Evolutionary conservation across 306 rosid genomes (phyloP).

Genomic region (Inga laurina): DNA sequence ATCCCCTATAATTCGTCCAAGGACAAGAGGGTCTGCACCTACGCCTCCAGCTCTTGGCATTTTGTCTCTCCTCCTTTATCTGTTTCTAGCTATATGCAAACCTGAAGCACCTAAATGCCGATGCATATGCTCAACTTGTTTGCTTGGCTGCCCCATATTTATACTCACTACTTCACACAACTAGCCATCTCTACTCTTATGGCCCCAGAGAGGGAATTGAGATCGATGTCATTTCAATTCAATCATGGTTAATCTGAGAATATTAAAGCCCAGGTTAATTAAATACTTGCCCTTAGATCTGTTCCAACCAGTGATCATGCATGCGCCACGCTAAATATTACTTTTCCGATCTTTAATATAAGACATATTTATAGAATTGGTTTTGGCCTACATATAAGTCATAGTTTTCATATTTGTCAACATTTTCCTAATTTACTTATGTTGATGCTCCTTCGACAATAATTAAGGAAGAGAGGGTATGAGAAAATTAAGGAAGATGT

Average conservation of each 20-base stretch:
- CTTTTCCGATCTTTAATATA: too few species aligned
- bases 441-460: too few species aligned
- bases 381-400: too few species aligned
- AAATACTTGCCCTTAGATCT: not conserved
- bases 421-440: too few species aligned
- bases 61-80: not conserved
- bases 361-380: too few species aligned
- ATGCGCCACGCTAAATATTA: not conserved
- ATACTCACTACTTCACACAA: not conserved
- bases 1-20: conserved; percentile 49
- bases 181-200: not conserved
- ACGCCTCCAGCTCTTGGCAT: conserved; percentile 4
- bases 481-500: too few species aligned
- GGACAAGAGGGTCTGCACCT: conserved; percentile 39
- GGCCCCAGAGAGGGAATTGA: not conserved
- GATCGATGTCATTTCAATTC: not conserved
- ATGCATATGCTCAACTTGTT: not conserved
- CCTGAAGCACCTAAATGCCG: not conserved
- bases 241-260: not conserved
- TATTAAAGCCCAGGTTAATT: not conserved
- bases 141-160: not conserved
- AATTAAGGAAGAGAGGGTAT: too few species aligned
- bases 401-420: too few species aligned
- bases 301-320: not conserved
- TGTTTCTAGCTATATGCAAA: not conserved